Conservation (phyloP, 2,329 filamentous ascomycete species). For the Pestalotiopsis sp. region DNA sequence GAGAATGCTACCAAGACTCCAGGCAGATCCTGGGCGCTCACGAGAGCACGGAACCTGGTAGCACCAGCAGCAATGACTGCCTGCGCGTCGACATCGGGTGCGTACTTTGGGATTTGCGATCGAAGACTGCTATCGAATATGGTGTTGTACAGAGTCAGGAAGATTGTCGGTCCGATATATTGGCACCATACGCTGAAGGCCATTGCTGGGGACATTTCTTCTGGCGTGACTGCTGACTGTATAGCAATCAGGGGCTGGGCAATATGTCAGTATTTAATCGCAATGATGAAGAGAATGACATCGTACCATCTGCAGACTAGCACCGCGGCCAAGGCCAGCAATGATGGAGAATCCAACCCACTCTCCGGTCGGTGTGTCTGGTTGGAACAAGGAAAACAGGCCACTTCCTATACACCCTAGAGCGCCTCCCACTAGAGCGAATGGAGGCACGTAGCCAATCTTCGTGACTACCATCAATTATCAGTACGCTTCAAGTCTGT, state of each 20-base stretch:
- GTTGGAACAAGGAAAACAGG: slow-evolving; percentile 21
- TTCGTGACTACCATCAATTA: slow-evolving; percentile 19
- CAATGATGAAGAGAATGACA: not conserved
- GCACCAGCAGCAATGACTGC: slow-evolving; percentile 6
- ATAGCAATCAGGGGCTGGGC: slow-evolving; percentile 7
- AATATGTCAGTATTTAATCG: not conserved
- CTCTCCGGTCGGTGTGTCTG: slow-evolving; percentile 16
- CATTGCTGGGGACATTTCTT: slow-evolving; percentile 13
- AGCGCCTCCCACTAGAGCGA: slow-evolving; percentile 19
- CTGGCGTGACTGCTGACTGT: slow-evolving; percentile 12
- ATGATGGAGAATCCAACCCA: slow-evolving; percentile 29
- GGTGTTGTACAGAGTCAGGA: slow-evolving; percentile 14
- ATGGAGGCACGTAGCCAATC: slow-evolving; percentile 25
- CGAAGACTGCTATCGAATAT: slow-evolving; percentile 1
- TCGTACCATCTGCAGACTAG: slow-evolving; percentile 27
- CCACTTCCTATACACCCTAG: slow-evolving; percentile 22
- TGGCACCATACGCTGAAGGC: slow-evolving; percentile 15
- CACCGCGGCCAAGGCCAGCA: slow-evolving; percentile 26
- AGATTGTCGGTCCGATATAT: slow-evolving; percentile 14
- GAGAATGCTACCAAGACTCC: slow-evolving; percentile 2
- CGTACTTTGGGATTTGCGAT: slow-evolving; percentile 2
- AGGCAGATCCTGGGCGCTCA: not conserved
- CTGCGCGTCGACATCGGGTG: not conserved
- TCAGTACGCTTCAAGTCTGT: not conserved
- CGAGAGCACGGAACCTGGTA: slow-evolving; percentile 9